These are phyloP conservation scores for Mariannaea sp. DNA, from an alignment of 2,329 filamentous ascomycete species.

Conservation along the genomic window DNA sequence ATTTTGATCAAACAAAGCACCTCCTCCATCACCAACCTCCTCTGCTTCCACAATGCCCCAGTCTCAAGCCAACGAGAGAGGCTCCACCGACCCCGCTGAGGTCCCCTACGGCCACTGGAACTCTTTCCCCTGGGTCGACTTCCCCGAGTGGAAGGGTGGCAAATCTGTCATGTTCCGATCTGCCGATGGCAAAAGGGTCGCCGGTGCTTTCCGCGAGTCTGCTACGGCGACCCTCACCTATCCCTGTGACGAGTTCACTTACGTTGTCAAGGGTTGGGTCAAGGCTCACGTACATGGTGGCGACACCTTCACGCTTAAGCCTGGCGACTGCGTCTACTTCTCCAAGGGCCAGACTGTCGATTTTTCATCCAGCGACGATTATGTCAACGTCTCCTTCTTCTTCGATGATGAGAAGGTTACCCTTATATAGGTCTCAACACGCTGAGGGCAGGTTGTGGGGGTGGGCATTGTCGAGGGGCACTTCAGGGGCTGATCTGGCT, in stretches of 20 bases:
- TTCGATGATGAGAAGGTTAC: too few relatives aligned
- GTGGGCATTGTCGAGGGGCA: too few relatives aligned
- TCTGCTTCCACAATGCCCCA: not conserved
- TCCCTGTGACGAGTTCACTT: conserved; percentile 4
- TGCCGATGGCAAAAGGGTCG: conserved; percentile 1
- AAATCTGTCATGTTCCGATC: conserved; percentile 5
- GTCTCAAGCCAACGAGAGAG: not conserved
- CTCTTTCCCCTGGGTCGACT: conserved; percentile 1
- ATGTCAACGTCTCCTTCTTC: too few relatives aligned
- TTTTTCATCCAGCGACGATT: too few relatives aligned
- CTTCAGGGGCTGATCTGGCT: too few relatives aligned
- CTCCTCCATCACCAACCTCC: too few relatives aligned
- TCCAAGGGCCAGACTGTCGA: too few relatives aligned
- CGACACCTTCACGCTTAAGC: not conserved
- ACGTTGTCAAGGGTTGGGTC: conserved; percentile 2
- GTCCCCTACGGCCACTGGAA: conserved; percentile 3
- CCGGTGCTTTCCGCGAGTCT: not conserved
- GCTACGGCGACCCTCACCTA: conserved; percentile 1
- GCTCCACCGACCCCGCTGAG: not conserved
- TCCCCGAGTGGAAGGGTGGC: not conserved
- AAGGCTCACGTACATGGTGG: conserved; percentile 1
- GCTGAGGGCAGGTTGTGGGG: too few relatives aligned
- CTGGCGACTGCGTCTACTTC: too few relatives aligned
- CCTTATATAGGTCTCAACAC: too few relatives aligned
- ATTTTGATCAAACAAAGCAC: too few relatives aligned